Evolutionary conservation across 345 rosid species (phyloP).

Genomic region (Gossypium herbaceum): DNA sequence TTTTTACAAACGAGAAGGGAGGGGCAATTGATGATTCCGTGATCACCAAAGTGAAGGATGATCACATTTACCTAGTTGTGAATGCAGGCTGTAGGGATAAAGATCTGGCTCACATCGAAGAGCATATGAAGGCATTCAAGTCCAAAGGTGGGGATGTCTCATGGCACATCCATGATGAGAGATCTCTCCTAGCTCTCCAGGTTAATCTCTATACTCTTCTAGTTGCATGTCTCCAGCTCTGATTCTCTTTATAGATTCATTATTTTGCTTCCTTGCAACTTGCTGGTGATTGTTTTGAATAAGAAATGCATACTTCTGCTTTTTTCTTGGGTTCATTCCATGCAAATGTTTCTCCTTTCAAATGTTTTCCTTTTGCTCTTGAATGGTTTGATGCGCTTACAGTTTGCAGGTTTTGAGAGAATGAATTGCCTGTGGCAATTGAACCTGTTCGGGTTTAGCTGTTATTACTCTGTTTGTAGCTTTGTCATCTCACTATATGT

Average conservation of each 20-base stretch:
- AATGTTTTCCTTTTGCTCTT: constrained; percentile 1
- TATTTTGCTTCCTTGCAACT: neutral
- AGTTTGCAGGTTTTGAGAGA: neutral
- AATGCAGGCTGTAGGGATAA: constrained; percentile 99
- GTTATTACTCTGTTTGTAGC: neutral
- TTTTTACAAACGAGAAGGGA: constrained; percentile 90
- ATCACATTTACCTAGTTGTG: constrained; percentile 84
- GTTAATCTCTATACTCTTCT: constrained; percentile 28
- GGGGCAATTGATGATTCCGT: constrained; percentile 97
- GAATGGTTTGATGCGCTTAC: neutral
- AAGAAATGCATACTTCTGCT: neutral
- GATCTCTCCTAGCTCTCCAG: constrained; percentile 99
- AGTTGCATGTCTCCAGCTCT: neutral
- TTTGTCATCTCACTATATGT: neutral
- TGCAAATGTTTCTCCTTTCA: neutral
- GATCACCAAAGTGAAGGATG: constrained; percentile 80
- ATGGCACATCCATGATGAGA: constrained; percentile 96
- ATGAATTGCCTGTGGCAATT: neutral
- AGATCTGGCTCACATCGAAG: constrained; percentile 96
- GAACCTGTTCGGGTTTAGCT: neutral
- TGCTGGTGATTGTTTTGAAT: neutral
- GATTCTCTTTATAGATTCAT: constrained; percentile 2
- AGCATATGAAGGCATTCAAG: constrained; percentile 84
- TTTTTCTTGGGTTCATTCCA: neutral
- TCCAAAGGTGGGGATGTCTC: constrained; percentile 92